A percentile compares a stretch with the other conserved stretches of the same genome.
Conservation (phyloP, 1,284 basidiomycete species). For the Boletus subluridellus region DNA sequence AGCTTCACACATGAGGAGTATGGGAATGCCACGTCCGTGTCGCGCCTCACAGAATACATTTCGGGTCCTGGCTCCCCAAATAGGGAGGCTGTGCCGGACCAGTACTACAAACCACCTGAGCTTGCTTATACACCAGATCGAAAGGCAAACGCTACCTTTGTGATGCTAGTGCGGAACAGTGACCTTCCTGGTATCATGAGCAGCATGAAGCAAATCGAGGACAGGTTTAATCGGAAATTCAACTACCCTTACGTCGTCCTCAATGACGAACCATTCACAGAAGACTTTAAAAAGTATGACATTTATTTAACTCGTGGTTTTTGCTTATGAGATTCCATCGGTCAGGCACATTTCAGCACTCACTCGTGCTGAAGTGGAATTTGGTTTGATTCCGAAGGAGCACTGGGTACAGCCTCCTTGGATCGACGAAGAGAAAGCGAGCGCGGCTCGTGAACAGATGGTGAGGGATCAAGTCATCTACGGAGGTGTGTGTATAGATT, state of each 20-base stretch:
- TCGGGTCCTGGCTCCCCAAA: slow-evolving; percentile 44
- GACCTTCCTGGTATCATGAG: slow-evolving; percentile 71
- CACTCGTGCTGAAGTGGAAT: slow-evolving; percentile 66
- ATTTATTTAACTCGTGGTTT: background rate
- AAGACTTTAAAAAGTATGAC: slow-evolving; percentile 69
- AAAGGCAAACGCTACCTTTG: slow-evolving; percentile 83
- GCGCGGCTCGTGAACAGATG: slow-evolving; percentile 73
- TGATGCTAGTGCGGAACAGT: slow-evolving; percentile 80
- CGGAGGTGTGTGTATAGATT: slow-evolving; percentile 52
- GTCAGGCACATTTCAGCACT: slow-evolving; percentile 61
- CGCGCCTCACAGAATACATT: slow-evolving; percentile 49
- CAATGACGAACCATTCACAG: slow-evolving; percentile 77
- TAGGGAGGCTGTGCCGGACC: slow-evolving; percentile 50
- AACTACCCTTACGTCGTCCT: slow-evolving; percentile 85
- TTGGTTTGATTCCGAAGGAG: slow-evolving; percentile 77
- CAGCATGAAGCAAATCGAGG: slow-evolving; percentile 77
- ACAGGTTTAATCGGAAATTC: slow-evolving; percentile 82
- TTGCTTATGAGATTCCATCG: slow-evolving; percentile 5
- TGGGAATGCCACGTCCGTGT: slow-evolving; percentile 60
- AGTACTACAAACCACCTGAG: slow-evolving; percentile 51
- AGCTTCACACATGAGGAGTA: slow-evolving; percentile 70
- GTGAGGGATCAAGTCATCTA: slow-evolving; percentile 82
- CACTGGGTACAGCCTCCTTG: slow-evolving; percentile 85
- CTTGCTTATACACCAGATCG: slow-evolving; percentile 39
- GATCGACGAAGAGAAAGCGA: slow-evolving; percentile 79